phyloP scores from a whole-genome alignment of 108 stramenopile genomes.

The Schizochytrium sp. region DNA sequence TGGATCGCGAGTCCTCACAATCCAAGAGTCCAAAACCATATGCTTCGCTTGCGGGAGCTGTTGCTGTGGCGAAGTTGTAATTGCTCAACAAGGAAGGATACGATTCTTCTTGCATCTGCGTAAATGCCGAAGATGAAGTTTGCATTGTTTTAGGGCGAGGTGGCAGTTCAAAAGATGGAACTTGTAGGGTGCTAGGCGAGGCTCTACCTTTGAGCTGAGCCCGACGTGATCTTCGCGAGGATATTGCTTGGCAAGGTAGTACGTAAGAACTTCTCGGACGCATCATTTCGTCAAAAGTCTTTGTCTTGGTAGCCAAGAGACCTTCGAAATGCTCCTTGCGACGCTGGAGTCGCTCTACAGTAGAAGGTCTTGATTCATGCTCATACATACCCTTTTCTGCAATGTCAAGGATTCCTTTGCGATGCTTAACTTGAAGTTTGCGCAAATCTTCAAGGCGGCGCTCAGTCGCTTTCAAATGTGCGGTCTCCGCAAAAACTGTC shows the following conservation, averaged over 20 bases:
- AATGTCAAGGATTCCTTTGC: background rate
- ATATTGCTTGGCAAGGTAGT: background rate
- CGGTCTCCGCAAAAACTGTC: background rate
- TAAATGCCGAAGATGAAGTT: background rate
- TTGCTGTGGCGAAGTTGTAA: constrained; percentile 10
- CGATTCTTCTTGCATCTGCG: background rate
- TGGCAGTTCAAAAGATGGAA: background rate
- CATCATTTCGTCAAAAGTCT: constrained; percentile 27
- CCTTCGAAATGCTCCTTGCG: constrained; percentile 40
- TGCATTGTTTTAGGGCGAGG: background rate
- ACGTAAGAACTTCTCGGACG: constrained; percentile 6
- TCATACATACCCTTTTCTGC: constrained; percentile 53
- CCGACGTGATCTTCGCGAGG: background rate
- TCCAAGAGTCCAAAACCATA: constrained; percentile 38
- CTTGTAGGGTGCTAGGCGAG: background rate
- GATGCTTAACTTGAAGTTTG: background rate
- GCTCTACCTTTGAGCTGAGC: background rate
- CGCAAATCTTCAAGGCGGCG: background rate
- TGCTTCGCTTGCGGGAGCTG: background rate
- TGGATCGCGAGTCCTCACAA: background rate
- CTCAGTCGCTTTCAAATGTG: background rate
- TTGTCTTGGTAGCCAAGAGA: background rate
- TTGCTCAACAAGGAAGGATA: constrained; percentile 1
- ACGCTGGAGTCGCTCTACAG: constrained; percentile 15
- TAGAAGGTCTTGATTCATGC: background rate